phyloP scores from a whole-genome alignment of 306 rosid species.

The Lablab purpureus region DNA sequence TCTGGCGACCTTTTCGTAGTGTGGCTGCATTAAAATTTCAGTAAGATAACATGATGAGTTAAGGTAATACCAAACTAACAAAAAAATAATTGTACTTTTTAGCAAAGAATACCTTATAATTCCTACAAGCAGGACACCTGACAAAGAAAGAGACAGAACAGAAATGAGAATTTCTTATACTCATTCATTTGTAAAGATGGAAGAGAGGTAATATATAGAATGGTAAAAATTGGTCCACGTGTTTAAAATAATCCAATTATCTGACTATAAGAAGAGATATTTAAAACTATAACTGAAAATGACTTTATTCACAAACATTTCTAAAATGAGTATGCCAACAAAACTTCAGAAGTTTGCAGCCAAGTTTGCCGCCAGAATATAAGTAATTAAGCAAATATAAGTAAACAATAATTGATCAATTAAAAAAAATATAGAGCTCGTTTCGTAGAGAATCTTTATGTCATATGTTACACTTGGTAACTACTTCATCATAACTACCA shows the following conservation, averaged over 20 bases:
- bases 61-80: not conserved
- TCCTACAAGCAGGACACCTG: constrained; percentile 99
- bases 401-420: not conserved
- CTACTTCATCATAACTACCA: not conserved
- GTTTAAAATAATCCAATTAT: not conserved
- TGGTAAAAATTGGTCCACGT: not conserved
- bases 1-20: constrained; percentile 94
- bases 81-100: constrained; percentile 1
- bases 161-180: constrained; percentile 41
- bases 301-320: constrained; percentile 13
- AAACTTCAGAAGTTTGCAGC: constrained; percentile 4
- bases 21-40: constrained; percentile 68
- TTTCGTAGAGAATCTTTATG: not conserved
- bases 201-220: not conserved
- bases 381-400: not conserved
- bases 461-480: not conserved
- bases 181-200: constrained; percentile 13
- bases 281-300: not conserved
- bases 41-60: constrained; percentile 34
- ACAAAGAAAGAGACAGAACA: constrained; percentile 38
- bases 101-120: constrained; percentile 77
- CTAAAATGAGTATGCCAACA: not conserved
- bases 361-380: not conserved
- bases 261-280: not conserved
- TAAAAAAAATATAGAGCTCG: not conserved